Percentiles rank a stretch among this genome's conserved stretches.
phyloP scores from a whole-genome alignment of 352 stramenopile genomes.

The Albugo laibachii region DNA sequence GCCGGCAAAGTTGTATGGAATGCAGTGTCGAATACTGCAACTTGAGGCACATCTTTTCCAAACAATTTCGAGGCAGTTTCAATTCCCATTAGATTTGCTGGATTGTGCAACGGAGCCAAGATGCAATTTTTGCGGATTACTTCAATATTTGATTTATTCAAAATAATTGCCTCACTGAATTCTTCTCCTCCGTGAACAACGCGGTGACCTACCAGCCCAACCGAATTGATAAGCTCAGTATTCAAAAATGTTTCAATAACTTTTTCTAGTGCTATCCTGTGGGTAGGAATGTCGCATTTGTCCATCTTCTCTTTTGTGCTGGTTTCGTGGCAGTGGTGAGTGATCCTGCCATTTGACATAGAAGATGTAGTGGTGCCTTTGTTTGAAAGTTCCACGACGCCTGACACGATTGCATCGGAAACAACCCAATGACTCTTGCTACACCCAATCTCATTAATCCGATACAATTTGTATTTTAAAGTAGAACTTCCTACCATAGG shows the following conservation, averaged over 20 bases:
- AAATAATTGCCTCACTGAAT: slow-evolving; percentile 35
- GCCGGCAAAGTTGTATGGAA: slow-evolving; percentile 77
- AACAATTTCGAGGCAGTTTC: slow-evolving; percentile 59
- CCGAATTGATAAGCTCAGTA: slow-evolving; percentile 20
- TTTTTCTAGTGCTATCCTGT: slow-evolving; percentile 38
- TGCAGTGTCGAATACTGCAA: slow-evolving; percentile 82
- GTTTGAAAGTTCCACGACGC: slow-evolving; percentile 58
- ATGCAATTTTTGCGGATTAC: slow-evolving; percentile 37
- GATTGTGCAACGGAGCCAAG: slow-evolving; percentile 76
- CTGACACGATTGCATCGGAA: slow-evolving; percentile 35
- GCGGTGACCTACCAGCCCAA: slow-evolving; percentile 66
- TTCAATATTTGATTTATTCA: slow-evolving; percentile 26
- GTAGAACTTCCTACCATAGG: slow-evolving; percentile 34
- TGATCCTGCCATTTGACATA: slow-evolving; percentile 17
- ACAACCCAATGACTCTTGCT: slow-evolving; percentile 11
- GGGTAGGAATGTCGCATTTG: slow-evolving; percentile 21
- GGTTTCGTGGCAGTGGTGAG: slow-evolving; percentile 32
- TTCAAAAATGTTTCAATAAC: slow-evolving; percentile 37
- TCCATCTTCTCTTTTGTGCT: slow-evolving; percentile 28
- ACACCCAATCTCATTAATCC: slow-evolving; percentile 4
- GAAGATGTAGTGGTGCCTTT: slow-evolving; percentile 17
- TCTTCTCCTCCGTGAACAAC: slow-evolving; percentile 74
- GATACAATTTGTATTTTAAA: slow-evolving; percentile 77
- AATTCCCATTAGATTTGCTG: slow-evolving; percentile 71
- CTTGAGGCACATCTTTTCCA: slow-evolving; percentile 28